Evolutionary conservation across 495 filamentous ascomycete species (phyloP).

Genomic region (Beverwykella pulmonaria): DNA sequence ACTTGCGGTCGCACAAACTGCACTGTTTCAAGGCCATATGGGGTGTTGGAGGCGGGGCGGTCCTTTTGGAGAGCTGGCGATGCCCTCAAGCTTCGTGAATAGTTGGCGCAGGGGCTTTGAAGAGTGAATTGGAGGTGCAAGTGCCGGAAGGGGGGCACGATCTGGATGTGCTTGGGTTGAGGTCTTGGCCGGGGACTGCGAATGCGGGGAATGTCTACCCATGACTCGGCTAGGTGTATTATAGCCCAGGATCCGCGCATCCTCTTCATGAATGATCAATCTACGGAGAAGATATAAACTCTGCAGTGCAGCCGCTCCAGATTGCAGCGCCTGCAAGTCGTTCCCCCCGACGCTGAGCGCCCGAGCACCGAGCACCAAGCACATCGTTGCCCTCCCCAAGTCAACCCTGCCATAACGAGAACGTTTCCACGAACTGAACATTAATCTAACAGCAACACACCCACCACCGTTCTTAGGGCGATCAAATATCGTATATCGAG

Average conservation of each 20-base stretch:
- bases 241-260: slow-evolving; percentile 20
- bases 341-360: not conserved
- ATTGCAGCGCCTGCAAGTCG: slow-evolving; percentile 27
- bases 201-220: slow-evolving; percentile 35
- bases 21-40: slow-evolving; percentile 55
- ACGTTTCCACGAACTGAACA: not conserved
- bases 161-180: slow-evolving; percentile 11
- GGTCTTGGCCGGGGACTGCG: slow-evolving; percentile 11
- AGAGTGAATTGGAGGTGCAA: slow-evolving; percentile 18
- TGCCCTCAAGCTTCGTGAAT: slow-evolving; percentile 6
- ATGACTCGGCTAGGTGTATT: slow-evolving; percentile 34
- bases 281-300: slow-evolving; percentile 21
- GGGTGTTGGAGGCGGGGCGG: slow-evolving; percentile 5
- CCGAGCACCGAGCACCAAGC: not conserved
- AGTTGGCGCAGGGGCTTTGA: slow-evolving; percentile 19
- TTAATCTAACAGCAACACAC: too few species aligned
- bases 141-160: slow-evolving; percentile 23
- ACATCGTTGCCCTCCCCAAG: not conserved
- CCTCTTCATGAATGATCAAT: slow-evolving; percentile 28
- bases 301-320: slow-evolving; percentile 20
- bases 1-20: slow-evolving; percentile 55
- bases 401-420: slow-evolving; percentile 1
- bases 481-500: not conserved
- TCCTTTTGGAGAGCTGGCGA: slow-evolving; percentile 11
- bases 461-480: too few species aligned